Evolutionary conservation across 1,284 basidiomycete genomes (phyloP), one percentile per base, ranked within the genome.

Genomic region (Irpex lacteus): DNA sequence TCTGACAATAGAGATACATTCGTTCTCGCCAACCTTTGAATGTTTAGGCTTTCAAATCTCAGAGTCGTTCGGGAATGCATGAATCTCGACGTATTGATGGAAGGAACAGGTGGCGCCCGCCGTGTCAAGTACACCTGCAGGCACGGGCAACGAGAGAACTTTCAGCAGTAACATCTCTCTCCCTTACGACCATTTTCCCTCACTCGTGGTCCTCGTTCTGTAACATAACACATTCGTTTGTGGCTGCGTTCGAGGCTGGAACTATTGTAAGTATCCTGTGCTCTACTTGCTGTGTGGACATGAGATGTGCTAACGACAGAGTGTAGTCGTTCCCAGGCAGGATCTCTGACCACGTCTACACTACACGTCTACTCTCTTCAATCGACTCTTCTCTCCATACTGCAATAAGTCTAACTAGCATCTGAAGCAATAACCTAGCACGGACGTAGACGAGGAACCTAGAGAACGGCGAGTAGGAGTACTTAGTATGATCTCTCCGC

Each of bases 401-500:
- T 11, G 5, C 40, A 44, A 11, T n/a, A 44, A 44, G 40, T 4
- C 5, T 6, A 44, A 8, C 40, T 11, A 5, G 0, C 32, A 32
- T 4, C 32, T 32, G 0, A 32, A 2, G 32, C 32, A 32, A 4
- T 2, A 32, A 32, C 26, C 26, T 26, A 26, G 26, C 26, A 26
- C 26, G 4, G 26, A 26, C 26, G 26, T 26, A 26, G 26, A 26
- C 26, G 2, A 4, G 26, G 4, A 26, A 26, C 26, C 2, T 4
- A 26, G 26, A 26, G 26, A 26, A 4, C 26, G 26, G 32, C 32
- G 32, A 32, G 32, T 4, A 32, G 4, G 4, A 32, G 32, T 32
- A 32, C 32, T 32, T 32, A 32, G 32, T 4, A 77, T 77, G 73
- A 68, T 80, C 53, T 81, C 83, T 4, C 80, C 85, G 2, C 75